Percentiles rank a stretch among this genome's conserved stretches.
phyloP scores from a whole-genome alignment of 148 eudicot genomes.

The Rhododendron griersonianum region DNA sequence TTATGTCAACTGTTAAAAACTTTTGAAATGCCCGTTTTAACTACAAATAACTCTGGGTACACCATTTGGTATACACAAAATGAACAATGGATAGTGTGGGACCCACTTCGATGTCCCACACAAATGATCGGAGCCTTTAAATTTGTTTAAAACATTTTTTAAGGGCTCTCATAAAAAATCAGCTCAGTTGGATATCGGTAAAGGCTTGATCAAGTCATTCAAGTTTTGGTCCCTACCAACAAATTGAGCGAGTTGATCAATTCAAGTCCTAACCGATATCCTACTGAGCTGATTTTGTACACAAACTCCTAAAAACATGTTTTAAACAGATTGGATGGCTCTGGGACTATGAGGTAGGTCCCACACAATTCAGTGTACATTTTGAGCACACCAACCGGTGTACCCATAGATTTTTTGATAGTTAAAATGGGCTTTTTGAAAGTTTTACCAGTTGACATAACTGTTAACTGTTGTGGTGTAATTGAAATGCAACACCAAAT shows the following conservation, averaged over 20 bases:
- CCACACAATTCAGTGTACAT: too few species aligned
- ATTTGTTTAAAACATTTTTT: too few species aligned
- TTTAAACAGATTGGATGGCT: not conserved
- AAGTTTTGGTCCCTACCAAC: too few species aligned
- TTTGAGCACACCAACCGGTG: too few species aligned
- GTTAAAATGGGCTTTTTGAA: not conserved
- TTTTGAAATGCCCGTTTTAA: not conserved
- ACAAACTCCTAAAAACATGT: too few species aligned
- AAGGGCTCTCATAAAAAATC: not conserved
- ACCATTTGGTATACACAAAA: not conserved
- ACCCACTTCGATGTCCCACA: not conserved
- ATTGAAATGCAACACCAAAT: not conserved
- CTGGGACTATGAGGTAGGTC: too few species aligned
- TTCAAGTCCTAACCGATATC: too few species aligned
- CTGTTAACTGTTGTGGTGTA: not conserved
- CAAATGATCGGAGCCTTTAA: not conserved
- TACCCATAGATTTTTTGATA: not conserved
- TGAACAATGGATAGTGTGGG: not conserved
- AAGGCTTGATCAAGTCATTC: not conserved
- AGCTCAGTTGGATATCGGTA: not conserved
- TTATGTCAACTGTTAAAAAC: not conserved
- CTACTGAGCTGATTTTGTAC: not conserved
- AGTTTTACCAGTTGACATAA: not conserved
- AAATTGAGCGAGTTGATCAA: too few species aligned
- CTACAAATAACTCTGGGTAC: not conserved